These are phyloP conservation scores for Metarhizium sp. DNA, from an alignment of 2,329 filamentous ascomycete genomes.

Conservation along the genomic window DNA sequence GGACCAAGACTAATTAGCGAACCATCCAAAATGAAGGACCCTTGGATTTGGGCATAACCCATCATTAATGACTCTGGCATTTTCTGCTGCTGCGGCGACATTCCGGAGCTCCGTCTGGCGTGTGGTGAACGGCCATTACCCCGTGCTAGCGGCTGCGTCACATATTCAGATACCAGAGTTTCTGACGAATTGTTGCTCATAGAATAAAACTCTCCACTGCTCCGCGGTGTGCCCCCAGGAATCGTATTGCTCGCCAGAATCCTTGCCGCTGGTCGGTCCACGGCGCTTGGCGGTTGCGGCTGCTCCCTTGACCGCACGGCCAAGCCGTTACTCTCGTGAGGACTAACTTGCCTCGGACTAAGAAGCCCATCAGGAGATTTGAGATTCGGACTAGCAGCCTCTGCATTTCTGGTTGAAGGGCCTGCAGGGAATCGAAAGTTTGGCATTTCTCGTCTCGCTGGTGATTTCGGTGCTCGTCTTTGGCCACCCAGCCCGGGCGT, in stretches of 20 bases:
- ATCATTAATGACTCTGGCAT: constrained; percentile 83
- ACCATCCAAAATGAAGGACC: constrained; percentile 84
- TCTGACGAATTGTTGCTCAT: constrained; percentile 92
- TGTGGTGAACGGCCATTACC: constrained; percentile 31
- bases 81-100: constrained; percentile 33
- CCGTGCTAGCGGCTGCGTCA: constrained; percentile 37
- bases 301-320: constrained; percentile 32
- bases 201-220: constrained; percentile 91
- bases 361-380: constrained; percentile 27
- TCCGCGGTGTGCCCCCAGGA: constrained; percentile 67
- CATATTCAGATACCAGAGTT: constrained; percentile 84
- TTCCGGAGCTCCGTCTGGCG: constrained; percentile 35
- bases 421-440: constrained; percentile 49
- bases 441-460: constrained; percentile 25
- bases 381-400: constrained; percentile 16
- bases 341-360: constrained; percentile 25
- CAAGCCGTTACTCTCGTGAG: constrained; percentile 25
- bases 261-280: constrained; percentile 51
- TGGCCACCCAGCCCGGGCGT: constrained; percentile 30
- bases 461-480: constrained; percentile 27
- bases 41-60: constrained; percentile 92
- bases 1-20: constrained; percentile 81
- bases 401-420: constrained; percentile 29
- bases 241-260: constrained; percentile 72
- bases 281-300: constrained; percentile 37